phyloP scores from a whole-genome alignment of 2,329 filamentous ascomycete genomes.

The Coniosporium tulheliwenetii region DNA sequence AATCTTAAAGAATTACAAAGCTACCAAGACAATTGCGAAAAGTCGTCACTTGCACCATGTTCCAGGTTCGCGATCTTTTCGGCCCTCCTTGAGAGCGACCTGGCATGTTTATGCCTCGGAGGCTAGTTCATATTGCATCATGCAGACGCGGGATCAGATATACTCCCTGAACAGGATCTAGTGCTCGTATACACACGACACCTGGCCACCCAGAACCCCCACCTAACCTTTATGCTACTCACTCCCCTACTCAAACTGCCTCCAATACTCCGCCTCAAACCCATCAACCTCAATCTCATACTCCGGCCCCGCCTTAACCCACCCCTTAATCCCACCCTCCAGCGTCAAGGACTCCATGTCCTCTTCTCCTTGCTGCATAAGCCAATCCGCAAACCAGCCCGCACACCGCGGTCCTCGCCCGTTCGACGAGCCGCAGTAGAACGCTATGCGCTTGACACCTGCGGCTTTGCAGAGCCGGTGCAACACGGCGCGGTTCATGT shows the following conservation, averaged over 20 bases:
- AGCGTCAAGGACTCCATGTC: slow-evolving; percentile 25
- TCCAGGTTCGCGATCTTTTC: too few relatives aligned
- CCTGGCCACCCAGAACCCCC: too few relatives aligned
- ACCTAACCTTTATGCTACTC: too few relatives aligned
- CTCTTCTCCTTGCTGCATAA: slow-evolving; percentile 16
- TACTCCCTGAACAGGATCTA: too few relatives aligned
- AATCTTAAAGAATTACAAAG: too few relatives aligned
- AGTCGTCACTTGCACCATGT: too few relatives aligned
- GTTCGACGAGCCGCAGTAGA: slow-evolving; percentile 23
- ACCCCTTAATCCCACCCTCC: slow-evolving; percentile 25
- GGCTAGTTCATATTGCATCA: too few relatives aligned
- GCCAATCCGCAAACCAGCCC: slow-evolving; percentile 14
- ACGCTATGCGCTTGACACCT: slow-evolving; percentile 28
- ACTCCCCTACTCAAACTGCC: slow-evolving; percentile 11
- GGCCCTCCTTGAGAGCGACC: too few relatives aligned
- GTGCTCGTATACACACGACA: too few relatives aligned
- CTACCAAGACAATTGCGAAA: too few relatives aligned
- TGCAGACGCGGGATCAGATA: too few relatives aligned
- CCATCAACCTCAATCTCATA: slow-evolving; percentile 24
- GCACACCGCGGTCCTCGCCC: slow-evolving; percentile 18
- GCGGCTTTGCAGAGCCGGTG: slow-evolving; percentile 27
- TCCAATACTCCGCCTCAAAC: slow-evolving; percentile 24
- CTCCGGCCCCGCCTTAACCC: slow-evolving; percentile 12
- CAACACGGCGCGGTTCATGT: slow-evolving; percentile 26
- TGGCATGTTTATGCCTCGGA: too few relatives aligned